Base-by-base conservation (phyloP, 106 monocot genomes). In the Vanilla planifolia region DNA sequence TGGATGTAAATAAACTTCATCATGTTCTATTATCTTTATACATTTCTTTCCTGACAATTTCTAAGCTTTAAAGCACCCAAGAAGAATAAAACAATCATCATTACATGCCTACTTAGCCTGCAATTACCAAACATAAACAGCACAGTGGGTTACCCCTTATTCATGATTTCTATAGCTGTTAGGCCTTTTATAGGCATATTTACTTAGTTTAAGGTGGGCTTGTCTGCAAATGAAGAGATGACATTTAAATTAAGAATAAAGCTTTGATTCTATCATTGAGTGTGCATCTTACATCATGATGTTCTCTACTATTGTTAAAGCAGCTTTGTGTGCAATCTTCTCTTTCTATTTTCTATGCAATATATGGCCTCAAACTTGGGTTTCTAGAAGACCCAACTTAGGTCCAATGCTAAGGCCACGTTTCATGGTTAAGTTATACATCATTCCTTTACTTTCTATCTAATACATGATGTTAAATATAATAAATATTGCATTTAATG, bases 181-280 rank as follows among this genome's bases (percentile, higher is more conserved):
- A 60, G 55, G 28, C 51, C 69, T 82, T 77, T 77, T 67, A 15
- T 46, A 62, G 46, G 66, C 77, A 77, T 61, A 41, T 29, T 60
- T 37, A 39, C 72, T 56, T 70, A 70, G 73, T 77, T 77, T 78
- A 83, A 66, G 73, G 74, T 67, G 66, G 61, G 55, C 42, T 70
- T 71, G 82, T 82, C 73, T 68, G 34, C 34, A 64, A 39, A 65
- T 81, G 58, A 51, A 39, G 55, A 19, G 26, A 46, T 13, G 26
- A n/a, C 43, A 23, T 55, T 36, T 32, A 35, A 21, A 33, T 76
- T 72, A 39, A 59, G 41, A 71, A 28, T 46, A 44, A 66, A 48
- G 71, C 27, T 42, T 67, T 62, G 19, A 51, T 45, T 65, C 37
- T 26, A 3, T 56, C 69, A 48, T 48, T 25, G 43, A 44, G 61